phyloP scores from a whole-genome alignment of 495 filamentous ascomycete genomes.

The Pseudoneurospora amorphoporcata region DNA sequence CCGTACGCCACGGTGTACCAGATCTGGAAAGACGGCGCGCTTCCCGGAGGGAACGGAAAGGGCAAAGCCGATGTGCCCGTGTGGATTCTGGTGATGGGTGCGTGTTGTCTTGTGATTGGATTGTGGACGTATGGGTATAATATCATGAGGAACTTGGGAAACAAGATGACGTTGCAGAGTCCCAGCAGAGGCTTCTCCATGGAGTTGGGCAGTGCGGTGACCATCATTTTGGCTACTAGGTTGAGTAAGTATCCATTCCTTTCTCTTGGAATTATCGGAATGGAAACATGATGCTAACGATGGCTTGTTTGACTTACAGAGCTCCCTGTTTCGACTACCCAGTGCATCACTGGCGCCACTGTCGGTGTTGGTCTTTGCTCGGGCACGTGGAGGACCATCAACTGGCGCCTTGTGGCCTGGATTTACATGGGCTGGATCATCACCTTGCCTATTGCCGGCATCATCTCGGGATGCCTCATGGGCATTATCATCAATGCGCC shows the following conservation, averaged over 20 bases:
- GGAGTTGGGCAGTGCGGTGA: conserved; percentile 60
- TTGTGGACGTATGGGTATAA: conserved; percentile 65
- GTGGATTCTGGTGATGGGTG: conserved; percentile 56
- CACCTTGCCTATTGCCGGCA: conserved; percentile 45
- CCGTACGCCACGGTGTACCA: conserved; percentile 60
- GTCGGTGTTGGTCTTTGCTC: conserved; percentile 54
- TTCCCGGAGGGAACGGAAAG: conserved; percentile 38
- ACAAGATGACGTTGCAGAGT: conserved; percentile 58
- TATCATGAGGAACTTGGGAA: conserved; percentile 60
- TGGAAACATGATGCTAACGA: not conserved
- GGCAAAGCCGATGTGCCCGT: conserved; percentile 49
- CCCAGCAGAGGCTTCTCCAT: conserved; percentile 59
- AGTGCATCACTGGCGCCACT: conserved; percentile 51
- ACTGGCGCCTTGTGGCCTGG: conserved; percentile 49
- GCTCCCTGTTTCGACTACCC: conserved; percentile 51
- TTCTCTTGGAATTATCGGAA: not conserved
- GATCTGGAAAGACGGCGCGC: conserved; percentile 46
- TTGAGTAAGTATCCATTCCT: conserved; percentile 26
- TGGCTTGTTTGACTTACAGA: conserved; percentile 3
- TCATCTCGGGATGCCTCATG: conserved; percentile 46
- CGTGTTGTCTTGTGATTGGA: conserved; percentile 45
- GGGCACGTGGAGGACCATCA: conserved; percentile 44
- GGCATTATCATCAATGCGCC: conserved; percentile 50
- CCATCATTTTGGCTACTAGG: conserved; percentile 54
- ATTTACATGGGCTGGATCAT: conserved; percentile 50